Percentiles rank a stretch among this genome's conserved stretches.
Conservation (phyloP, 1,284 basidiomycete species). For the Ceratobasidium sp. region DNA sequence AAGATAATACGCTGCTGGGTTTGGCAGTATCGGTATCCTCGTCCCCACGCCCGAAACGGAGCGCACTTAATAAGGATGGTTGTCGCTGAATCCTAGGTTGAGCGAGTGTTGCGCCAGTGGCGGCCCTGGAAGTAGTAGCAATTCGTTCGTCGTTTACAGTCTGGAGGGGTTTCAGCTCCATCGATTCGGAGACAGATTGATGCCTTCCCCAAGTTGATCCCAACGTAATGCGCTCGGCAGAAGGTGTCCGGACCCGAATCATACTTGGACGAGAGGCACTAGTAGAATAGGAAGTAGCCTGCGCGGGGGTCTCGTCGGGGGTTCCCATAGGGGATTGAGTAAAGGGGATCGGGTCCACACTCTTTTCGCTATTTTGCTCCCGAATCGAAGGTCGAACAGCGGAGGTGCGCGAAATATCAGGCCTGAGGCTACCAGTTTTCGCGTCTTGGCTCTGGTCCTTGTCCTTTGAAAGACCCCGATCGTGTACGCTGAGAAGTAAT, state of each 20-base stretch:
- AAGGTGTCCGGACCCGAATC: slow-evolving; percentile 14
- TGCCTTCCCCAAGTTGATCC: slow-evolving; percentile 8
- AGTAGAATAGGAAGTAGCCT: slow-evolving; percentile 6
- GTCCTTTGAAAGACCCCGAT: not conserved
- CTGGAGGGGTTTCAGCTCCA: slow-evolving; percentile 23
- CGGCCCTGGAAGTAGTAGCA: not conserved
- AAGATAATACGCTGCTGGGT: slow-evolving; percentile 10
- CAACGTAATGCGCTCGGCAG: not conserved
- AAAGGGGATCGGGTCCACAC: slow-evolving; percentile 1
- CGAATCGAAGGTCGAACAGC: slow-evolving; percentile 5
- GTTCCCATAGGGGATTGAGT: slow-evolving; percentile 14
- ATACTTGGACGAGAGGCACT: slow-evolving; percentile 21
- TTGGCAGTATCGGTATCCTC: slow-evolving; percentile 11
- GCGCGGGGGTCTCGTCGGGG: slow-evolving; percentile 6
- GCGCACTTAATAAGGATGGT: slow-evolving; percentile 13
- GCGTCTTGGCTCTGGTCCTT: not conserved
- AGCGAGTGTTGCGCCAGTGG: not conserved
- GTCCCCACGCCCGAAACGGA: not conserved
- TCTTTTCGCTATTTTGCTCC: slow-evolving; percentile 14
- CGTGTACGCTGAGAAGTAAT: slow-evolving; percentile 14
- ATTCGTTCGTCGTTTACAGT: not conserved
- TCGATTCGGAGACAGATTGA: slow-evolving; percentile 16
- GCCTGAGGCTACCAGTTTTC: not conserved
- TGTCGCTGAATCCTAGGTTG: not conserved
- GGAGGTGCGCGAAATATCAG: not conserved